phyloP scores from a whole-genome alignment of 2,329 filamentous ascomycete genomes.

The Xylariaceae sp. region DNA sequence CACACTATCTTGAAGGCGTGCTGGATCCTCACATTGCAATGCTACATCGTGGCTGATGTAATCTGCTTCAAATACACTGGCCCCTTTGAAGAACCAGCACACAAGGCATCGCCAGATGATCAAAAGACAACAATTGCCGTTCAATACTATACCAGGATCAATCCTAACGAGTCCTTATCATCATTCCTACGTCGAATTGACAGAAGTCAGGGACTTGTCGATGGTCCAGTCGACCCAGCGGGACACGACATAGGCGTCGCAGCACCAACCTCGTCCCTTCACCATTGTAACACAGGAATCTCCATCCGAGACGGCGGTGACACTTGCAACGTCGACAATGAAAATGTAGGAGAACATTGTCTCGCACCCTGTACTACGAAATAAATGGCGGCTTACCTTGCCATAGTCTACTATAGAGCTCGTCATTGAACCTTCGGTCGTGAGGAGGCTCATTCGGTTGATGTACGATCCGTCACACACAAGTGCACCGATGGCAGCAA shows the following conservation, averaged over 20 bases:
- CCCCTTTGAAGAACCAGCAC: neutral
- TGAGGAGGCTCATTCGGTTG: constrained; percentile 6
- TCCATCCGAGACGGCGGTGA: constrained; percentile 5
- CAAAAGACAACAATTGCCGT: constrained; percentile 1
- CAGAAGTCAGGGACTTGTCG: neutral
- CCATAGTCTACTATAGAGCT: constrained; percentile 9
- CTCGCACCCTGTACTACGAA: neutral
- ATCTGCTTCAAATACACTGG: constrained; percentile 16
- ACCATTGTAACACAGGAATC: constrained; percentile 16
- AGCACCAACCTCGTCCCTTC: constrained; percentile 10
- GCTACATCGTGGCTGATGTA: constrained; percentile 17
- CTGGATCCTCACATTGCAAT: constrained; percentile 17
- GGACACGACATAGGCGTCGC: constrained; percentile 12
- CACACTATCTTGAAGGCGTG: constrained; percentile 10
- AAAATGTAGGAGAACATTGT: neutral
- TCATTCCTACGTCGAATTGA: constrained; percentile 14
- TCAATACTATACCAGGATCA: constrained; percentile 14
- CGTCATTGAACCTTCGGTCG: constrained; percentile 3
- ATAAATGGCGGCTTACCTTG: neutral
- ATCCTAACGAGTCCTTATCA: constrained; percentile 8
- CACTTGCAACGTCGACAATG: neutral
- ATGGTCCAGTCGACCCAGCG: constrained; percentile 1
- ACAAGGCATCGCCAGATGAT: neutral
- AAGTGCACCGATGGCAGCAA: constrained; percentile 14
- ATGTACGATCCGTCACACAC: constrained; percentile 13